Conservation (phyloP, 1,284 basidiomycete species). For the Cystobasidium sp. region DNA sequence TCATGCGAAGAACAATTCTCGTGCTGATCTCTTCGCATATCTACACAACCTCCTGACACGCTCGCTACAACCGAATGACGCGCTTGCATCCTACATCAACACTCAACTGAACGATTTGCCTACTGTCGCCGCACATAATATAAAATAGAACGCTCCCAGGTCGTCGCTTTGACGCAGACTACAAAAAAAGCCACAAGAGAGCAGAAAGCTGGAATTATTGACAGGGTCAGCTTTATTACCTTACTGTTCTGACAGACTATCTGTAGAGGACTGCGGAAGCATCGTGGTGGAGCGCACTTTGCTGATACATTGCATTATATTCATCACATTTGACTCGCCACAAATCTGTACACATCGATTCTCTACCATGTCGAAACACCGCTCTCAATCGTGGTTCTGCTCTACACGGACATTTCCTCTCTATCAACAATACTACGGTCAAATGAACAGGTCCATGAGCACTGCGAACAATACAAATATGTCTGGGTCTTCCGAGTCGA, state of each 20-base stretch:
- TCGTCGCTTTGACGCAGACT: constrained; percentile 64
- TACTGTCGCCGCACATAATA: not conserved
- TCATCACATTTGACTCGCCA: constrained; percentile 15
- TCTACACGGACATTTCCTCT: not conserved
- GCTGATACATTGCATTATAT: not conserved
- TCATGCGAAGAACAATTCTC: not conserved
- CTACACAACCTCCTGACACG: not conserved
- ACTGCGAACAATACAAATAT: constrained; percentile 84
- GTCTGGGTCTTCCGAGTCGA: constrained; percentile 95
- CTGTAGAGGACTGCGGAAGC: not conserved
- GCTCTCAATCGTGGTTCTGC: not conserved
- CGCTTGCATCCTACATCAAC: not conserved
- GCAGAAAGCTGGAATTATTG: constrained; percentile 82
- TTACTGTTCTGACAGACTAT: not conserved
- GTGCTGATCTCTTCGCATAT: constrained; percentile 4
- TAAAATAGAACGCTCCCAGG: constrained; percentile 56
- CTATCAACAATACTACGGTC: not conserved
- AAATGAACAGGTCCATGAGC: constrained; percentile 68
- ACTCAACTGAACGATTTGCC: not conserved
- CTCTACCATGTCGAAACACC: not conserved
- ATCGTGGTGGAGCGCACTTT: not conserved
- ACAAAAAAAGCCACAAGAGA: constrained; percentile 62
- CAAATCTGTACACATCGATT: not conserved
- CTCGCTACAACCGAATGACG: not conserved
- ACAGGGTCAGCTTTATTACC: constrained; percentile 66